Evolutionary conservation across 1,284 basidiomycete genomes (phyloP).

Genomic region (Ceratobasidium sp.): DNA sequence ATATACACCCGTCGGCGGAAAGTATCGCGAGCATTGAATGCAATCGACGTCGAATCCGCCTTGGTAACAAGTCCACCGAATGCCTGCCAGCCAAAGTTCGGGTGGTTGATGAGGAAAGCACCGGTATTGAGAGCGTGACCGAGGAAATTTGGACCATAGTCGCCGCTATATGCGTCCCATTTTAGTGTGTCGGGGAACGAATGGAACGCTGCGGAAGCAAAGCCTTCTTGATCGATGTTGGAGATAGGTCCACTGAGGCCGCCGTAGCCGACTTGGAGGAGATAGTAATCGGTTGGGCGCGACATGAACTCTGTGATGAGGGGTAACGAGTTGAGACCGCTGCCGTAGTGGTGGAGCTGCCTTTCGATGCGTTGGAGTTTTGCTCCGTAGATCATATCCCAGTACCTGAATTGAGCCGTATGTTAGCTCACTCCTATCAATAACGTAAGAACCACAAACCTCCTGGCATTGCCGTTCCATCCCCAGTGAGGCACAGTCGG

Average conservation of each 20-base stretch:
- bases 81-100: slow-evolving; percentile 70
- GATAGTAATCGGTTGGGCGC: slow-evolving; percentile 62
- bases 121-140: slow-evolving; percentile 66
- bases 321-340: slow-evolving; percentile 66
- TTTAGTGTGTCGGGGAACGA: slow-evolving; percentile 60
- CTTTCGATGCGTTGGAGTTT: slow-evolving; percentile 67
- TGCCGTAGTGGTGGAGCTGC: slow-evolving; percentile 70
- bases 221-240: slow-evolving; percentile 61
- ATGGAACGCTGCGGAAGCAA: slow-evolving; percentile 34
- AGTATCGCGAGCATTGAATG: slow-evolving; percentile 62
- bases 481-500: slow-evolving; percentile 69
- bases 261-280: slow-evolving; percentile 64
- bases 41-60: slow-evolving; percentile 55
- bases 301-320: slow-evolving; percentile 63
- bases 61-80: slow-evolving; percentile 64
- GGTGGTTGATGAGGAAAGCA: slow-evolving; percentile 65
- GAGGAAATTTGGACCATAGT: slow-evolving; percentile 70
- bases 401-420: slow-evolving; percentile 45
- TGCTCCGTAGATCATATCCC: slow-evolving; percentile 69
- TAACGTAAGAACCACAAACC: slow-evolving; percentile 57
- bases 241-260: slow-evolving; percentile 65
- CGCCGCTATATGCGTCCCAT: slow-evolving; percentile 69
- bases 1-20: slow-evolving; percentile 64
- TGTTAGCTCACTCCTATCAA: neutral
- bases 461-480: slow-evolving; percentile 68